Evolutionary conservation across 1,284 basidiomycete genomes (phyloP), one percentile per base, ranked within the genome.

Genomic region (Naganishia cerealis): DNA sequence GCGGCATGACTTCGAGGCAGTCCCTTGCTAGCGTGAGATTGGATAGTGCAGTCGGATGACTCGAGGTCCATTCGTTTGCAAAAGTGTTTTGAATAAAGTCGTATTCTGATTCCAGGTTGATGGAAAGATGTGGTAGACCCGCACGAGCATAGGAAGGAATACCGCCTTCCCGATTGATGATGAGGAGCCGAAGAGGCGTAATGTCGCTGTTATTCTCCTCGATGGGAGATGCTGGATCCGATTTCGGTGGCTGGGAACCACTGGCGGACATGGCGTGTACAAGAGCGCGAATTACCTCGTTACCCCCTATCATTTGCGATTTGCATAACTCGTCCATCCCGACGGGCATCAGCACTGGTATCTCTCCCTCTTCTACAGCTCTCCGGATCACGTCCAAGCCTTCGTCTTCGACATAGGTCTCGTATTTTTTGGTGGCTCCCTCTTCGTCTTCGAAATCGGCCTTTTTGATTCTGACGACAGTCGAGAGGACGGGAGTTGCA

Each of bases 81-180:
- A 96, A 99, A 0, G 92, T 96, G 24, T 90, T 84, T 33, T 87
- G 85, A 75, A 99, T 97, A 80, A 91, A 90, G 50, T 87, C 81
- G 77, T 87, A 90, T 79, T 99, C 96, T 18, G 92, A 92, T 0
- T 87, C 85, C 40, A 99, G 85, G 78, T 99, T 99, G 84, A 99
- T 90, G 71, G 95, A 87, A 43, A 99, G 87, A 82, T 99, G 96
- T 18, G 96, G 96, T 73, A 92, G 86, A 54, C 96, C 96, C 18
- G 86, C 87, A 26, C 96, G 91, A 43, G 96, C 96, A 77, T 98
- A 99, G 0, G 94, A 98, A 13, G 96, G 96, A 2, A 99, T 90
- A 39, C 96, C 96, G 24, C 96, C 96, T 81, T 97, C 92, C 24
- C 90, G 88, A 79, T 94, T 97, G 81, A 99, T 98, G 78, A 99